These are phyloP conservation scores for Venturia pyrina DNA, from an alignment of 2,329 filamentous ascomycete species.

Conservation along the genomic window DNA sequence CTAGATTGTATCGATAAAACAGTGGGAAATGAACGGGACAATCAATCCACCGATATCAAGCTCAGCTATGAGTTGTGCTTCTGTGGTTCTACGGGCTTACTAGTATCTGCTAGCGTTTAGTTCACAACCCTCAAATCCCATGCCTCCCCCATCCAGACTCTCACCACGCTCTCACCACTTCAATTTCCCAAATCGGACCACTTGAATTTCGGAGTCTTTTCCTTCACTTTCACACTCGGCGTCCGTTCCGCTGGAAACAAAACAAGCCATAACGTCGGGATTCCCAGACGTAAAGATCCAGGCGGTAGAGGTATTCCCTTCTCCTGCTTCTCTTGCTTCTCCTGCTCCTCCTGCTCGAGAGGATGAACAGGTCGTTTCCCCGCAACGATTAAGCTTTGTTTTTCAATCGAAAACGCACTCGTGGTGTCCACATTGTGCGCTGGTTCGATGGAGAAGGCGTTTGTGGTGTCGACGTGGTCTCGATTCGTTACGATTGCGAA, in stretches of 20 bases:
- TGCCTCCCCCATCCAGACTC: too few relatives aligned
- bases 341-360: neutral
- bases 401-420: neutral
- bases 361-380: neutral
- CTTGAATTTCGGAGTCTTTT: neutral
- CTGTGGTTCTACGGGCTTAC: too few relatives aligned
- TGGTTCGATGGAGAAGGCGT: neutral
- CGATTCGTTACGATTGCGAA: neutral
- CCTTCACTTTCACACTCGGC: neutral
- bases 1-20: too few relatives aligned
- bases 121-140: too few relatives aligned
- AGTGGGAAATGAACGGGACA: too few relatives aligned
- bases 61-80: too few relatives aligned
- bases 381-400: neutral
- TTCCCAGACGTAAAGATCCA: neutral
- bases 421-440: neutral
- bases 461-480: neutral
- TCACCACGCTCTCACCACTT: neutral
- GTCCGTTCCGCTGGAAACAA: neutral
- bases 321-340: too few relatives aligned
- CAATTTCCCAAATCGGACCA: neutral
- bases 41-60: too few relatives aligned
- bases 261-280: neutral
- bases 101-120: too few relatives aligned
- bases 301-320: neutral